Base-by-base conservation (phyloP, 768 basidiomycete genomes). In the Kwoniella botswanensis region DNA sequence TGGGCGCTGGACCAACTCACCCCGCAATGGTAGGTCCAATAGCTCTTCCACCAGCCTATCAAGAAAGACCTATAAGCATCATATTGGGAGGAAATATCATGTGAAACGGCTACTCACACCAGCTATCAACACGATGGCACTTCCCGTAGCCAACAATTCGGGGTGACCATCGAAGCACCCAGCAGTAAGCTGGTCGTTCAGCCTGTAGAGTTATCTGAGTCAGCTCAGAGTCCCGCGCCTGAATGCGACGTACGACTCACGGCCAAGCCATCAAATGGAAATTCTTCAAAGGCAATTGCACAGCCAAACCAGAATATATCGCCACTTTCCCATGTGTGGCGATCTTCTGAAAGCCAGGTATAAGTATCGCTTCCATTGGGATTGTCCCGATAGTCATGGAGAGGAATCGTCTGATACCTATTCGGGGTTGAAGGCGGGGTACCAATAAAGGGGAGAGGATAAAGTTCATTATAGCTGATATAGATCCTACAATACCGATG, bases 1-100 rank as follows among this genome's bases (percentile, higher is more conserved):
- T 26, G 26, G 26, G 26, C 26, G 26, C 26, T 26, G 26, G 26
- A 26, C 26, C 26, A 4, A 70, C 68, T 53, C n/a, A 77, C 71
- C 77, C 79, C 12, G 76, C 67, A 4, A 78, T 22, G 17, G 74
- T 71, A 1, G 79, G 79, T 43, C 79, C 79, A 22, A 74, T 29
- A 0, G 77, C 79, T 54, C 77, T 58, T 44, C 76, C 78, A 35
- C 54, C 58, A n/a, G 76, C 71, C n/a, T n/a, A n/a, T n/a, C n/a
- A n/a, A n/a, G n/a, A n/a, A n/a, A n/a, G n/a, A n/a, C n/a, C n/a
- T n/a, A n/a, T n/a, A n/a, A n/a, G n/a, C n/a, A n/a, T n/a, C n/a
- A n/a, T n/a, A n/a, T n/a, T n/a, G n/a, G n/a, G n/a, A n/a, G n/a
- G n/a, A n/a, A n/a, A n/a, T n/a, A n/a, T n/a, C n/a, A n/a, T n/a